Base-by-base conservation (phyloP, 805 yeast species). In the Monosporozyma solicola region DNA sequence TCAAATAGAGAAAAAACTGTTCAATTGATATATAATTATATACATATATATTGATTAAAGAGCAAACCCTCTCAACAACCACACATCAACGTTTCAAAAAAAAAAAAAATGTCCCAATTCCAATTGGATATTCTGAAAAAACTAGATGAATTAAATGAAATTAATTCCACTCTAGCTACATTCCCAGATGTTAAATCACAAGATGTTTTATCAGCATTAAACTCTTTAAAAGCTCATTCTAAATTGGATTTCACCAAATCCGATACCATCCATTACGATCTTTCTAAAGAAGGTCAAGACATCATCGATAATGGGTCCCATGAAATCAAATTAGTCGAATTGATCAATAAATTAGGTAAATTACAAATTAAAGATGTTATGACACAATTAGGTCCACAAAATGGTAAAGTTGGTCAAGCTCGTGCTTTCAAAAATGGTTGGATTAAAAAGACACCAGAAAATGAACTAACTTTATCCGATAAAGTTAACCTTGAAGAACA, bases 371-470 rank as follows among this genome's bases (percentile, higher is more conserved):
- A 67, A 54, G 97, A 92, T 51, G 87, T 86, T 51, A 72, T 73
- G 50, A 67, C 82, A 53, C 79, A 84, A 59, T 75, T 92, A 72
- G 97, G 97, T 53, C 74, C 82, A 51, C 74, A 80, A 49, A 82
- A 82, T 55, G 98, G 97, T 57, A 84, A 84, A 61, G 78, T 92
- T 58, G 99, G 99, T 57, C 99, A 94, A 74, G 96, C 95, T 61
- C 84, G 91, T 64, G 99, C 98, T 16, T 95, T 94, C 80, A 92
- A 90, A 72, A 91, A 91, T 70, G 95, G 95, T 44, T 94, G 99
- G 99, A 84, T 94, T 63, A 74, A 80, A 58, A 94, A 95, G 69
- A 87, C 85, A 54, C 95, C 92, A 54, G 95, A 87, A 61, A 82
- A 78, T 63, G 71, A 66, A 56, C 78, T 92, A 61, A 80, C 87